Percentiles rank a stretch among this genome's conserved stretches.
Evolutionary conservation across 2,329 filamentous ascomycete species (phyloP).

Genomic region (Aspergillus oerlinghausenensis): DNA sequence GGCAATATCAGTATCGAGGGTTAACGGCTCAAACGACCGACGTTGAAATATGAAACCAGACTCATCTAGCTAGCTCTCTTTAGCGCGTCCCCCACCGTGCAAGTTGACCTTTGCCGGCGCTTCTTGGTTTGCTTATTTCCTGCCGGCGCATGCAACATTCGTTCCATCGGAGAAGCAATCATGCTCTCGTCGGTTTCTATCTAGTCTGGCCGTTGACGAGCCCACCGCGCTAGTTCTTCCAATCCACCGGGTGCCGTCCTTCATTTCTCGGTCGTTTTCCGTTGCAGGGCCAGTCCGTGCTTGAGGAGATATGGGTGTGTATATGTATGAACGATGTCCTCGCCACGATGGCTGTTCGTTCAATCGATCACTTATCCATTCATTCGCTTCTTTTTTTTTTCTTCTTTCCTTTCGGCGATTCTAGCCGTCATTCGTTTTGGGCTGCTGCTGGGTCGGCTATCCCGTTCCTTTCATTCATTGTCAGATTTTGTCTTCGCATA

Average conservation of each 20-base stretch:
- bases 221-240: neutral
- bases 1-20: neutral
- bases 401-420: conserved; percentile 1
- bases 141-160: neutral
- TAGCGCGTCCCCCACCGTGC: conserved; percentile 8
- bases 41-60: conserved; percentile 10
- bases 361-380: neutral
- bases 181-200: neutral
- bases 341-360: conserved; percentile 2
- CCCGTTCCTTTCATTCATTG: conserved; percentile 10
- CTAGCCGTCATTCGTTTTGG: conserved; percentile 9
- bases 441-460: conserved; percentile 13
- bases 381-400: conserved; percentile 3
- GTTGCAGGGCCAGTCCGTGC: neutral
- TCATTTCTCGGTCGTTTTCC: neutral
- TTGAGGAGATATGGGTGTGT: neutral
- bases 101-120: conserved; percentile 2
- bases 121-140: conserved; percentile 10
- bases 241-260: neutral
- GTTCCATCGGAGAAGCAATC: neutral
- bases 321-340: conserved; percentile 13
- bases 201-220: neutral
- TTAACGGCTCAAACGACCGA: conserved; percentile 10
- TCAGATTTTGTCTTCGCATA: neutral
- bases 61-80: conserved; percentile 7